phyloP scores from a whole-genome alignment of 2,329 filamentous ascomycete genomes.

The Ploettnerulaceae sp. region DNA sequence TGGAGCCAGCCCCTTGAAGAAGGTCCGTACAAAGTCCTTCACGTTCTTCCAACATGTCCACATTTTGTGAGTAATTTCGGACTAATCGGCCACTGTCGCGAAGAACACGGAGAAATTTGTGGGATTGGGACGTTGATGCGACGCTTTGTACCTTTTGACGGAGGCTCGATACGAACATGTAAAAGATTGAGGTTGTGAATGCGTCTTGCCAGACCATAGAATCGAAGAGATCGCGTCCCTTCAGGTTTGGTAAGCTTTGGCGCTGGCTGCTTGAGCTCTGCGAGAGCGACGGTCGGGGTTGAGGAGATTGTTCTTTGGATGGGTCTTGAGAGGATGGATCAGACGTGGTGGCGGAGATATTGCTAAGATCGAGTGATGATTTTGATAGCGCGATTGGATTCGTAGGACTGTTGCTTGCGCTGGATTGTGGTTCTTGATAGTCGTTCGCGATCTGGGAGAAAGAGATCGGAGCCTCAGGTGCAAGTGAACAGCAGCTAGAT shows the following conservation, averaged over 20 bases:
- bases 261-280: constrained; percentile 15
- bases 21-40: constrained; percentile 63
- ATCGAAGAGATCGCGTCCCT: constrained; percentile 68
- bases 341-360: neutral
- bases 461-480: constrained; percentile 7
- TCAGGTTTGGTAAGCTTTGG: constrained; percentile 53
- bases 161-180: constrained; percentile 65
- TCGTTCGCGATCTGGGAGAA: neutral
- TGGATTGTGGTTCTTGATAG: neutral
- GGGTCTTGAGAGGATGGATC: constrained; percentile 1
- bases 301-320: neutral
- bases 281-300: neutral
- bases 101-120: constrained; percentile 64
- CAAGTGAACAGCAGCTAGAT: constrained; percentile 11
- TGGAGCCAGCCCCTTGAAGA: constrained; percentile 55
- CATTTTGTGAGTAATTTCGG: constrained; percentile 71
- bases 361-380: neutral
- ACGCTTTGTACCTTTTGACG: constrained; percentile 61
- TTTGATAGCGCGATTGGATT: neutral
- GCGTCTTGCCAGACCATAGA: constrained; percentile 65
- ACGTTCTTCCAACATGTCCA: constrained; percentile 67
- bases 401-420: neutral
- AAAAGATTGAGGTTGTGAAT: constrained; percentile 64
- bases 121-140: constrained; percentile 54
- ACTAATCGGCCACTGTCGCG: constrained; percentile 64